phyloP scores from a whole-genome alignment of 2,329 filamentous ascomycete species.

The Rosellinia necatrix region DNA sequence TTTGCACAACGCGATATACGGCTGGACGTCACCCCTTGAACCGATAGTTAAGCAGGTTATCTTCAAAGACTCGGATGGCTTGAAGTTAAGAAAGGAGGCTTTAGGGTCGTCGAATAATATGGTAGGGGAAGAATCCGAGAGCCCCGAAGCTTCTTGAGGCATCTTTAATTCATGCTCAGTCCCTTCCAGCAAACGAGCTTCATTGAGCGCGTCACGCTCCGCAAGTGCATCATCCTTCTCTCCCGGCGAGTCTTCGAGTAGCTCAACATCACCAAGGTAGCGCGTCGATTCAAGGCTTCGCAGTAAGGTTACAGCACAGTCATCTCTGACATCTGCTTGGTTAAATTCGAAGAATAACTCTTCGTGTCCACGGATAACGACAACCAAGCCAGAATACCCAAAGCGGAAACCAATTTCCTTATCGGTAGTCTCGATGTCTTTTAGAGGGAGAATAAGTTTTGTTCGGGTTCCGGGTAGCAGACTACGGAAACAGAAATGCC shows the following conservation, averaged over 20 bases:
- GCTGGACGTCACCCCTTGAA: slow-evolving; percentile 93
- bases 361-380: slow-evolving; percentile 93
- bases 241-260: slow-evolving; percentile 70
- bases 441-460: slow-evolving; percentile 88
- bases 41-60: slow-evolving; percentile 96
- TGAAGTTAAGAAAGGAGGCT: slow-evolving; percentile 89
- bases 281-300: slow-evolving; percentile 74
- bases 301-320: slow-evolving; percentile 82
- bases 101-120: slow-evolving; percentile 89
- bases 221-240: slow-evolving; percentile 76
- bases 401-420: slow-evolving; percentile 96
- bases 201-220: slow-evolving; percentile 79
- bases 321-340: slow-evolving; percentile 77
- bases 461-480: slow-evolving; percentile 86
- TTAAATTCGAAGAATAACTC: slow-evolving; percentile 96
- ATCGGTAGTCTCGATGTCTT: slow-evolving; percentile 88
- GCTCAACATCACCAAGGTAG: slow-evolving; percentile 70
- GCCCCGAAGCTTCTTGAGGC: slow-evolving; percentile 50
- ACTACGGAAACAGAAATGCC: slow-evolving; percentile 90
- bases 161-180: slow-evolving; percentile 56
- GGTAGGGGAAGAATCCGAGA: slow-evolving; percentile 64
- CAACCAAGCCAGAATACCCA: slow-evolving; percentile 85
- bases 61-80: slow-evolving; percentile 75
- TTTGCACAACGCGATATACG: slow-evolving; percentile 95
- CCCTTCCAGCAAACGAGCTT: slow-evolving; percentile 65